Percentiles rank a stretch among this genome's conserved stretches.
phyloP scores from a whole-genome alignment of 768 basidiomycete genomes.

The Leucocoprinus leucothites region DNA sequence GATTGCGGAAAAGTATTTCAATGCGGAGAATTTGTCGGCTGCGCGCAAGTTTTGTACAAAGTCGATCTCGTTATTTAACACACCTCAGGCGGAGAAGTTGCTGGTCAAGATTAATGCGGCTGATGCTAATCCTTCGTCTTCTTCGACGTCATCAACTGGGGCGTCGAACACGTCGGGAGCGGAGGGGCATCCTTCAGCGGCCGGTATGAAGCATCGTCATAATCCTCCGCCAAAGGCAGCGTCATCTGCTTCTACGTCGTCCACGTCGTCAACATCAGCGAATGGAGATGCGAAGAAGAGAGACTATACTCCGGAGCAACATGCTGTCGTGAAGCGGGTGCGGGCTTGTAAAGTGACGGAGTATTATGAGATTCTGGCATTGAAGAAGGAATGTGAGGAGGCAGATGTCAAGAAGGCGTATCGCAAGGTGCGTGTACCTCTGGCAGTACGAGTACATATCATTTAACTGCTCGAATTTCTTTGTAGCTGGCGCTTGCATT shows the following conservation, averaged over 20 bases:
- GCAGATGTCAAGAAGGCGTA: slow-evolving; percentile 91
- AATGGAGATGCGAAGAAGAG: slow-evolving; percentile 71
- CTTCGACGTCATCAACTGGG: slow-evolving; percentile 28
- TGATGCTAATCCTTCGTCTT: slow-evolving; percentile 34
- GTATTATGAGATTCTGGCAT: slow-evolving; percentile 88
- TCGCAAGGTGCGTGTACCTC: slow-evolving; percentile 65
- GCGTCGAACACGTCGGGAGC: slow-evolving; percentile 42
- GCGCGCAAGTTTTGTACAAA: slow-evolving; percentile 91
- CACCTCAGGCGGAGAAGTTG: slow-evolving; percentile 68
- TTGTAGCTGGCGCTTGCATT: slow-evolving; percentile 81
- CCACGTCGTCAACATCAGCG: too few species aligned
- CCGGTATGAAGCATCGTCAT: slow-evolving; percentile 65
- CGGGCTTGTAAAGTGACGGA: slow-evolving; percentile 81
- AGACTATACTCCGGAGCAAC: slow-evolving; percentile 85
- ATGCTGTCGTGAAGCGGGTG: slow-evolving; percentile 80
- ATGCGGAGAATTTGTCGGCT: slow-evolving; percentile 66
- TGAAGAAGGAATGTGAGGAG: slow-evolving; percentile 82
- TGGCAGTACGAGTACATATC: too few species aligned
- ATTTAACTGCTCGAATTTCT: too few species aligned
- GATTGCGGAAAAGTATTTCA: slow-evolving; percentile 75
- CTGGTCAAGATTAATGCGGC: slow-evolving; percentile 65
- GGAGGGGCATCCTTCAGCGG: slow-evolving; percentile 73
- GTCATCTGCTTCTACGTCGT: slow-evolving; percentile 25
- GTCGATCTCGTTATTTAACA: slow-evolving; percentile 78
- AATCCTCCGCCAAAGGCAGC: slow-evolving; percentile 17